Evolutionary conservation across 75 land plant species (phyloP), one percentile per base, ranked within the genome.

Genomic region (Isoetes taiwanensis): DNA sequence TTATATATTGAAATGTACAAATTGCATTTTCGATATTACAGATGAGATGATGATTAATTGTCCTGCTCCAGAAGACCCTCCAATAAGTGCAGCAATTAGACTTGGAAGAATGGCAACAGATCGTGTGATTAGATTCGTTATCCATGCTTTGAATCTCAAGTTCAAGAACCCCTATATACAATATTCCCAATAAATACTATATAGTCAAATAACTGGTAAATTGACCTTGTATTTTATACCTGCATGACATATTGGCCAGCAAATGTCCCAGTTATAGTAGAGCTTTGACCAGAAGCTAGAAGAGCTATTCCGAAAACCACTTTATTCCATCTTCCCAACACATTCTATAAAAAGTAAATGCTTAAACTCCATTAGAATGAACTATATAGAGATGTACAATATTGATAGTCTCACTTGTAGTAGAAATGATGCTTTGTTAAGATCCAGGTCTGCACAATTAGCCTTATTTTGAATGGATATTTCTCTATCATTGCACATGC

Each of bases 241-340:
- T 46, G 50, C 50, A 46, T 46, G 8, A 46, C 50, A 23, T 46
- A 46, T n/a, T 46, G 50, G 50, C 50, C 50, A 23, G 50, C 50
- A 46, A 19, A 46, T 8, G 50, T 46, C 4, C 50, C 50, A 3
- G 50, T 46, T 6, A 46, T 46, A 6, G 50, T 46, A 6, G 50
- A 46, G 50, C 50, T 46, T 46, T 46, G 50, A 6, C 50, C 50
- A n/a, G 50, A 46, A n/a, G 50, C 50, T 19, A 46, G 50, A 19
- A 46, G 16, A 19, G 50, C 50, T 19, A 46, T n/a, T 5, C 50
- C 50, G 19, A 46, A 46, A 8, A 46, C 25, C 4, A 46, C 23
- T 23, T 46, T 46, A 46, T 23, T 46, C 50, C 50, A 46, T 3
- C 50, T 16, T 46, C 50, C 50, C 16, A 46, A 37, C 38, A 46